A percentile compares a stretch with the other conserved stretches of the same genome.
phyloP scores from a whole-genome alignment of 768 basidiomycete genomes.

The Mrakia blollopis region DNA sequence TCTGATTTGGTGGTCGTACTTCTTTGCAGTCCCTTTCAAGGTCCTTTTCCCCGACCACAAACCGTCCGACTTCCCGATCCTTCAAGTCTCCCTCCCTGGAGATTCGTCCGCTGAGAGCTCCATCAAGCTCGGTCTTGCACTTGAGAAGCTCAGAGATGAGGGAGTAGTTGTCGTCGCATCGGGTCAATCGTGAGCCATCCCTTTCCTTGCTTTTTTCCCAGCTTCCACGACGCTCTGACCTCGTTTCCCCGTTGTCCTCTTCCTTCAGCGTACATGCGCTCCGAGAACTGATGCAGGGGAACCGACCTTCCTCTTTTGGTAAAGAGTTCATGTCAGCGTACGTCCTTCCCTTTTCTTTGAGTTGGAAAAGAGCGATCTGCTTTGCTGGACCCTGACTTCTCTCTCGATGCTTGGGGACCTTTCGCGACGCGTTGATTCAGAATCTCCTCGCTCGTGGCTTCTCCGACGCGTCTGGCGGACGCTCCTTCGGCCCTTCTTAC shows the following conservation, averaged over 20 bases:
- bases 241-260: neutral
- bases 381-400: neutral
- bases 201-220: neutral
- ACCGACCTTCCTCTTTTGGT: neutral
- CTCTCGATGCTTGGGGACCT: neutral
- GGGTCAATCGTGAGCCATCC: slow-evolving; percentile 8
- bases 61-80: slow-evolving; percentile 6
- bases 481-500: neutral
- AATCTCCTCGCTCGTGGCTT: slow-evolving; percentile 4
- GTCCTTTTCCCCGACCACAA: slow-evolving; percentile 23
- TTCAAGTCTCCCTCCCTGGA: slow-evolving; percentile 26
- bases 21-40: slow-evolving; percentile 10
- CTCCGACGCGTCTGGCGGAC: neutral
- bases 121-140: slow-evolving; percentile 22
- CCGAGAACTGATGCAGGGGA: neutral
- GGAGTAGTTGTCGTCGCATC: slow-evolving; percentile 13
- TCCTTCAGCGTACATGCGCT: neutral
- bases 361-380: too few species aligned
- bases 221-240: neutral
- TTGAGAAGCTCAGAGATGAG: slow-evolving; percentile 19
- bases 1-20: neutral
- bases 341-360: neutral
- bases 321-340: neutral
- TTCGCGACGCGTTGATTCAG: neutral
- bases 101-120: neutral